A percentile compares a stretch with the other conserved stretches of the same genome.
Conservation (phyloP, 2,329 filamentous ascomycete species). For the Aspergillus eucalypticola region DNA sequence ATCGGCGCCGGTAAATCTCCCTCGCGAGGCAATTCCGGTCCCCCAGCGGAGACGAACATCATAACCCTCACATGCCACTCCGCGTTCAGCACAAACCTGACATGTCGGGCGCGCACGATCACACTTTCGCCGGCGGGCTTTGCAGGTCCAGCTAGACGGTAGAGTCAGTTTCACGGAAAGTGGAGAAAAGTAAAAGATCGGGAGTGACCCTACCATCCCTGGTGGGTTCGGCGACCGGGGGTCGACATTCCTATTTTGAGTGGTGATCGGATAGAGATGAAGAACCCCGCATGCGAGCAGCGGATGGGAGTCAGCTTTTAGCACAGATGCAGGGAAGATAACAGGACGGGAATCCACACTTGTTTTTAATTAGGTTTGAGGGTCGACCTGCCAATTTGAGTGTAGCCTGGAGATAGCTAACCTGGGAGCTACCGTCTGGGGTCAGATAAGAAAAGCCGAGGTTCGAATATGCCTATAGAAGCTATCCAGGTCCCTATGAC, state of each 20-base stretch:
- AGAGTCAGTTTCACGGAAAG: not conserved
- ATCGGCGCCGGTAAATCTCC: conserved; percentile 32
- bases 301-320: not conserved
- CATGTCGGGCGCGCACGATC: conserved; percentile 30
- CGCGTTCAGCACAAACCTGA: conserved; percentile 25
- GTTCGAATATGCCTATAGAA: not conserved
- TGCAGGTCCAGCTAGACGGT: conserved; percentile 30
- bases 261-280: not conserved
- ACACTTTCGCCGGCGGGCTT: conserved; percentile 30
- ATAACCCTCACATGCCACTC: conserved; percentile 32
- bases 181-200: not conserved
- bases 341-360: not conserved
- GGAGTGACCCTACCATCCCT: conserved; percentile 20
- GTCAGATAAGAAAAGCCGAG: not conserved
- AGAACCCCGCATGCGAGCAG: not conserved
- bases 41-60: conserved; percentile 34
- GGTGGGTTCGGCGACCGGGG: conserved; percentile 24
- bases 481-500: not conserved
- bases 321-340: not conserved
- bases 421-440: not conserved
- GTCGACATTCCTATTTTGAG: conserved; percentile 31
- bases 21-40: conserved; percentile 34
- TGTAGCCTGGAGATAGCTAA: conserved; percentile 1
- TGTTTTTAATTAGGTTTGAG: not conserved
- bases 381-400: conserved; percentile 22